A percentile compares a stretch with the other conserved stretches of the same genome.
Evolutionary conservation across 2,329 filamentous ascomycete genomes (phyloP).

Genomic region (Canariomyces notabilis): DNA sequence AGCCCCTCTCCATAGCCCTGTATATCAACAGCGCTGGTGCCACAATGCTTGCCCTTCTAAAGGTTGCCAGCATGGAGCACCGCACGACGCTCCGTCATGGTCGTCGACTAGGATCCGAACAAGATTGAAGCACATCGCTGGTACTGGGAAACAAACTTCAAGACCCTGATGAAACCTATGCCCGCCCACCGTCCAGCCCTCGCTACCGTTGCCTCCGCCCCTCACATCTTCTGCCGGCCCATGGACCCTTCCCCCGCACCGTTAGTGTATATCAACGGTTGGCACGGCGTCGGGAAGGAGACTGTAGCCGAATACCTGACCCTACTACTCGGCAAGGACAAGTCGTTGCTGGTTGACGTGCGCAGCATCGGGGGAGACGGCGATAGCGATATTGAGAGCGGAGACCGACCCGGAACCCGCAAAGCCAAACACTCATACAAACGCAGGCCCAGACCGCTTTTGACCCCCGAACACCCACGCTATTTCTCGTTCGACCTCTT

Average conservation of each 20-base stretch:
- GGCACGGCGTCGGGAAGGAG: constrained; percentile 31
- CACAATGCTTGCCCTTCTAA: not conserved
- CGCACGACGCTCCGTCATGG: not conserved
- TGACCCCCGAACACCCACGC: constrained; percentile 19
- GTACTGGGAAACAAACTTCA: not conserved
- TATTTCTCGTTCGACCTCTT: constrained; percentile 18
- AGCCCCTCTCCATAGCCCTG: no score
- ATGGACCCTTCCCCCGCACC: constrained; percentile 23
- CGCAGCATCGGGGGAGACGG: constrained; percentile 14
- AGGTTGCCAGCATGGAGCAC: not conserved
- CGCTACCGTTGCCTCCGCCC: constrained; percentile 6
- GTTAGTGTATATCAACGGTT: constrained; percentile 33
- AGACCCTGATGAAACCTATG: not conserved
- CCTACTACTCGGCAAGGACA: constrained; percentile 29
- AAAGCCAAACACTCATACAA: not conserved
- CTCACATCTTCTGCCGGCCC: constrained; percentile 16
- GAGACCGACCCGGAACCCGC: not conserved
- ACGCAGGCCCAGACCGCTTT: constrained; percentile 7
- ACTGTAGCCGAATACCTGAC: constrained; percentile 30
- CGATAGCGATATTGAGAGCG: not conserved
- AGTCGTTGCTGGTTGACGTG: constrained; percentile 27
- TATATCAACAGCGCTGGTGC: not conserved
- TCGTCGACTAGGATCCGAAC: not conserved
- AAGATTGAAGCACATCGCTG: not conserved
- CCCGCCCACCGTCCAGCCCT: constrained; percentile 8